Percentiles rank a stretch among this genome's conserved stretches.
Conservation (phyloP, 2,329 filamentous ascomycete genomes). For the Waltergamsia citrina region DNA sequence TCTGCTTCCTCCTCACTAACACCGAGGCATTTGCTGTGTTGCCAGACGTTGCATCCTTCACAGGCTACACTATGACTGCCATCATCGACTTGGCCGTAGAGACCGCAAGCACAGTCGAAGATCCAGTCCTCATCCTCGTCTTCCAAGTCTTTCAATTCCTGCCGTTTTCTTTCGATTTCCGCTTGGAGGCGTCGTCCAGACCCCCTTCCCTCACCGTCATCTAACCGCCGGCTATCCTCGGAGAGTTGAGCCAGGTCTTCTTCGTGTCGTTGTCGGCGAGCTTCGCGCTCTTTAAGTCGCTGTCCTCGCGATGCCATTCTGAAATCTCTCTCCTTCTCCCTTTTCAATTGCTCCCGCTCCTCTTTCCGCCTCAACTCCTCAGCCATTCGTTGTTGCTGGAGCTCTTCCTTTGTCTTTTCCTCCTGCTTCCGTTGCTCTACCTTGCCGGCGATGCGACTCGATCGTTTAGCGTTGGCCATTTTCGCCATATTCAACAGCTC, state of each 20-base stretch:
- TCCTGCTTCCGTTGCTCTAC: slow-evolving; percentile 69
- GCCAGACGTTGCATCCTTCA: slow-evolving; percentile 91
- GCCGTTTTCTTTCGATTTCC: slow-evolving; percentile 71
- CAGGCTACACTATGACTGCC: slow-evolving; percentile 90
- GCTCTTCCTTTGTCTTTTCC: slow-evolving; percentile 60
- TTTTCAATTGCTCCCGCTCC: slow-evolving; percentile 46
- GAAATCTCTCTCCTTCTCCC: slow-evolving; percentile 67
- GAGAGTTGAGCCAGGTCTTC: slow-evolving; percentile 74
- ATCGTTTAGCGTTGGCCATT: slow-evolving; percentile 88
- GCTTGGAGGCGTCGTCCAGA: slow-evolving; percentile 75
- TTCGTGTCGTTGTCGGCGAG: slow-evolving; percentile 73
- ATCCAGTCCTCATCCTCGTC: slow-evolving; percentile 79
- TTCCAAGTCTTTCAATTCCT: slow-evolving; percentile 63
- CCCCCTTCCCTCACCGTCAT: slow-evolving; percentile 47
- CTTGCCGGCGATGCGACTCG: slow-evolving; percentile 77
- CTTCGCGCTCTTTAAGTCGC: slow-evolving; percentile 76
- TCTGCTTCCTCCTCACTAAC: slow-evolving; percentile 75
- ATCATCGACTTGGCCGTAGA: slow-evolving; percentile 88
- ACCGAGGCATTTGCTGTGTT: slow-evolving; percentile 86
- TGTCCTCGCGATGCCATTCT: slow-evolving; percentile 78
- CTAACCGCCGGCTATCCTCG: slow-evolving; percentile 58
- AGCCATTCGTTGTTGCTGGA: slow-evolving; percentile 40
- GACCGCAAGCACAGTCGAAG: slow-evolving; percentile 89
- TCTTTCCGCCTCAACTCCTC: slow-evolving; percentile 57
- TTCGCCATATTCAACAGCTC: slow-evolving; percentile 77